Evolutionary conservation across 352 stramenopile species (phyloP).

Genomic region (Blastocystis sp.): DNA sequence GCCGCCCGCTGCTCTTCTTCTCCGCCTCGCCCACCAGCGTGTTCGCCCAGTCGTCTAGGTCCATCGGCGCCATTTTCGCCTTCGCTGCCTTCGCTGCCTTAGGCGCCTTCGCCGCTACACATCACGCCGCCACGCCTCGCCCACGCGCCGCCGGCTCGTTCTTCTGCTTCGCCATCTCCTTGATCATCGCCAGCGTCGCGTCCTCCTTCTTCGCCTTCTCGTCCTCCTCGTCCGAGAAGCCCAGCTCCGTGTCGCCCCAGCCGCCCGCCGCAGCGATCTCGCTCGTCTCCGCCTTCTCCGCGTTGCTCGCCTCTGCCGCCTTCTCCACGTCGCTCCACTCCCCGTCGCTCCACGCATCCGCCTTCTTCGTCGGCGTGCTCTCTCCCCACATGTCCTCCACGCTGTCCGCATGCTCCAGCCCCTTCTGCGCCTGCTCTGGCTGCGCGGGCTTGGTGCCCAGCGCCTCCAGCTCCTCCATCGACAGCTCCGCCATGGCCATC

Average conservation of each 20-base stretch:
- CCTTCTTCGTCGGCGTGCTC: neutral
- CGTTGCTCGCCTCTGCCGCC: neutral
- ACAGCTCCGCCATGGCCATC: neutral
- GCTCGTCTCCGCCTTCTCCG: neutral
- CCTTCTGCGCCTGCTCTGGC: neutral
- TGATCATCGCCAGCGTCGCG: slow-evolving; percentile 36
- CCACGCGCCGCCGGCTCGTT: neutral
- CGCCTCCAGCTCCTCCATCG: slow-evolving; percentile 55
- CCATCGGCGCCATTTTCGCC: slow-evolving; percentile 17
- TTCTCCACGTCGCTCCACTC: neutral
- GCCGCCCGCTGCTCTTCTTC: neutral
- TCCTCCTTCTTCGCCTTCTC: slow-evolving; percentile 41
- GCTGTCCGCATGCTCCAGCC: neutral
- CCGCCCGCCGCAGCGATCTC: neutral
- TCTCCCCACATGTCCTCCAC: slow-evolving; percentile 51
- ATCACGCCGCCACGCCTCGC: neutral
- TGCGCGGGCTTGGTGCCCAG: neutral
- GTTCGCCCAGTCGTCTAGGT: slow-evolving; percentile 32
- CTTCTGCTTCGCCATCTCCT: slow-evolving; percentile 38
- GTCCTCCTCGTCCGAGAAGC: slow-evolving; percentile 49
- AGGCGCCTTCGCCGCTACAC: neutral
- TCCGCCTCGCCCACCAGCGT: slow-evolving; percentile 4
- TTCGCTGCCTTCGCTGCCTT: neutral
- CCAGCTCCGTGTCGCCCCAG: slow-evolving; percentile 29
- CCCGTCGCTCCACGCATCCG: neutral